Conservation (phyloP, 2,329 filamentous ascomycete species). For the Hypoxylon rubiginosum region DNA sequence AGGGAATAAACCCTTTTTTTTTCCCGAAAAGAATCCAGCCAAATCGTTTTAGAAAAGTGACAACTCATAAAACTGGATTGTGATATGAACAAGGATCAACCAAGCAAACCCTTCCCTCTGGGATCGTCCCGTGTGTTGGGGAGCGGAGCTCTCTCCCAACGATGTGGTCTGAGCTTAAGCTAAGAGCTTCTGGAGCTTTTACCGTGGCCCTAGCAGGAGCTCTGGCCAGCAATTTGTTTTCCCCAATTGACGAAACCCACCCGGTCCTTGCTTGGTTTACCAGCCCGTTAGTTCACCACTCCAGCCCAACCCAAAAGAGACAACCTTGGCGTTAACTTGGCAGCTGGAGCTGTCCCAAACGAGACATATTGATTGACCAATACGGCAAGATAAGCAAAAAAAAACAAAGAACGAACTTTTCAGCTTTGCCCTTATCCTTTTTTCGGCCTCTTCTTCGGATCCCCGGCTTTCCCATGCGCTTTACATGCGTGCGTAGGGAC, state of each 20-base stretch:
- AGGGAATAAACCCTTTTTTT: conserved; percentile 13
- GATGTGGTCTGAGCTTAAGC: conserved; percentile 36
- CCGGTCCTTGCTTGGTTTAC: background rate
- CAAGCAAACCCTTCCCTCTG: conserved; percentile 22
- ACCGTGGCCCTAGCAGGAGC: too few relatives aligned
- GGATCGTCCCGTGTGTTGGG: conserved; percentile 37
- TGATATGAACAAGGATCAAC: conserved; percentile 38
- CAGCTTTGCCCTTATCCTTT: conserved; percentile 15
- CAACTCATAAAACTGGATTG: conserved; percentile 37
- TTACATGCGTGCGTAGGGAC: background rate
- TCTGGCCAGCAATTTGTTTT: too few relatives aligned
- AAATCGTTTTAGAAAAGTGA: conserved; percentile 38
- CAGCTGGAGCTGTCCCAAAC: conserved; percentile 1
- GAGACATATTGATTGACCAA: conserved; percentile 20
- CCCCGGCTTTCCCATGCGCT: background rate
- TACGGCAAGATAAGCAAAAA: conserved; percentile 11
- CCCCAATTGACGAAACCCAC: too few relatives aligned
- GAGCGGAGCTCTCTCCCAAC: conserved; percentile 9
- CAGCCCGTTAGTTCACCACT: background rate
- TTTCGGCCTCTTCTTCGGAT: background rate
- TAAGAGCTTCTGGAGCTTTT: background rate
- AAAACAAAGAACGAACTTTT: background rate
- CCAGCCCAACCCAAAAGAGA: background rate
- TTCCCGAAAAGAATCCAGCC: background rate
- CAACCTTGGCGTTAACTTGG: background rate